A percentile compares a stretch with the other conserved stretches of the same genome.
Evolutionary conservation across 495 filamentous ascomycete genomes (phyloP).

Genomic region (Podospora comata): DNA sequence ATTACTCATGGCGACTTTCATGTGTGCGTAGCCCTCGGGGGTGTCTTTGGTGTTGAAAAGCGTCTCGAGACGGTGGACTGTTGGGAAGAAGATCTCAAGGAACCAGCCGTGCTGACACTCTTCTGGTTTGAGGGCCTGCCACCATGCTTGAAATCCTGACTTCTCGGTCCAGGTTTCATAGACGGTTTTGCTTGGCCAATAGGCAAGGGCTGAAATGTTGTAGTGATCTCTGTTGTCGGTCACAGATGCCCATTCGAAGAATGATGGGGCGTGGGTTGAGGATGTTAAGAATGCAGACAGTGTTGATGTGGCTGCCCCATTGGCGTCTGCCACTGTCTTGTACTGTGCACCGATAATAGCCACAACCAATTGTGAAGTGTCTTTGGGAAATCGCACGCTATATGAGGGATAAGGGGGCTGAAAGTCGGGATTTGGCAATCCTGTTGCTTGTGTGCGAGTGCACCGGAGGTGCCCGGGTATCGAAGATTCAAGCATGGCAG

Average conservation of each 20-base stretch:
- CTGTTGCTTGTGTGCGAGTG: no score
- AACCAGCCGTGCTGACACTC: slow-evolving; percentile 6
- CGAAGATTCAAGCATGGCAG: no score
- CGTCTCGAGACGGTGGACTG: slow-evolving; percentile 34
- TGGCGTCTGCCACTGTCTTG: not conserved
- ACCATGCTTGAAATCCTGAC: not conserved
- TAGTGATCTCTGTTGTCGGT: not conserved
- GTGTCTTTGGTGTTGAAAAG: slow-evolving; percentile 28
- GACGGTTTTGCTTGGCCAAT: not conserved
- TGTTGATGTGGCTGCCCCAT: not conserved
- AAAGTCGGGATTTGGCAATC: no score
- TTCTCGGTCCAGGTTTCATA: not conserved
- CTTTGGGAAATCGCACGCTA: not conserved
- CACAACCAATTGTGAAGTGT: not conserved
- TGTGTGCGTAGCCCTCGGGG: slow-evolving; percentile 31
- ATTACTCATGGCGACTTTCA: slow-evolving; percentile 24
- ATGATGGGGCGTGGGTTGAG: not conserved
- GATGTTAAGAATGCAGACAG: not conserved
- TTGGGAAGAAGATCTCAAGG: slow-evolving; percentile 34
- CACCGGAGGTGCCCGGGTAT: no score
- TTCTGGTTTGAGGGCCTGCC: not conserved
- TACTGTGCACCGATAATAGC: not conserved
- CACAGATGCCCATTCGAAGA: not conserved
- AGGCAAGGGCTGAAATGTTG: not conserved
- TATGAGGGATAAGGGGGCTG: no score